Percentiles rank a stretch among this genome's conserved stretches.
phyloP scores from a whole-genome alignment of 2,329 filamentous ascomycete species.

The Aspergillus phoenicis region DNA sequence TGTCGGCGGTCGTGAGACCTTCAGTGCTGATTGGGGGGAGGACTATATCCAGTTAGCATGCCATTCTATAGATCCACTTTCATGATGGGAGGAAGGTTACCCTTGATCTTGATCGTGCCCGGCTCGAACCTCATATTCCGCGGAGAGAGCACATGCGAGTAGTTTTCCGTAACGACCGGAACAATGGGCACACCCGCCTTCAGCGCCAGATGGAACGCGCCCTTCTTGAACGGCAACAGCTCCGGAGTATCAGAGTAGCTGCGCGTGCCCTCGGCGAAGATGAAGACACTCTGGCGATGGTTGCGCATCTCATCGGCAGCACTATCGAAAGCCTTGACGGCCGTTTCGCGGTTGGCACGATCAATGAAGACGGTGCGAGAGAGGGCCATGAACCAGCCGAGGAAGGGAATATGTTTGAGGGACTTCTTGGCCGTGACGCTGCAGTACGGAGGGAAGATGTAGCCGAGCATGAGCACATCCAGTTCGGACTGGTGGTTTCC shows the following conservation, averaged over 20 bases:
- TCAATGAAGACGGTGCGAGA: conserved; percentile 95
- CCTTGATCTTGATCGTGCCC: conserved; percentile 74
- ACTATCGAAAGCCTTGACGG: conserved; percentile 79
- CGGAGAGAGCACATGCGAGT: conserved; percentile 70
- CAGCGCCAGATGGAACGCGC: conserved; percentile 92
- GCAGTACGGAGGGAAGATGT: conserved; percentile 87
- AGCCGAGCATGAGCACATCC: conserved; percentile 87
- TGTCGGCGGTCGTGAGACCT: conserved; percentile 72
- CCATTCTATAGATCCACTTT: no score
- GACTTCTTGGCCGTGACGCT: conserved; percentile 90
- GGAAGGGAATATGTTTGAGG: conserved; percentile 75
- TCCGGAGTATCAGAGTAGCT: conserved; percentile 81
- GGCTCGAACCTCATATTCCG: conserved; percentile 66
- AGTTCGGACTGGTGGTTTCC: conserved; percentile 96
- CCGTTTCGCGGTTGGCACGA: conserved; percentile 78
- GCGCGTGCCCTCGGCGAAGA: conserved; percentile 78
- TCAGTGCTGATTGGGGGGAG: conserved; percentile 78
- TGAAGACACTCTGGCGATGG: conserved; percentile 63
- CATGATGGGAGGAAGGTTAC: conserved; percentile 45
- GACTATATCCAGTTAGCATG: conserved; percentile 52
- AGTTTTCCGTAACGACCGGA: conserved; percentile 79
- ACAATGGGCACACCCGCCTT: conserved; percentile 93
- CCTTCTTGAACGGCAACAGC: conserved; percentile 97
- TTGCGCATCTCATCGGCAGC: conserved; percentile 78
- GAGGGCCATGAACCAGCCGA: conserved; percentile 92